Evolutionary conservation across 495 filamentous ascomycete species (phyloP), one percentile per base, ranked within the genome.

Genomic region (Xylaria sp.): DNA sequence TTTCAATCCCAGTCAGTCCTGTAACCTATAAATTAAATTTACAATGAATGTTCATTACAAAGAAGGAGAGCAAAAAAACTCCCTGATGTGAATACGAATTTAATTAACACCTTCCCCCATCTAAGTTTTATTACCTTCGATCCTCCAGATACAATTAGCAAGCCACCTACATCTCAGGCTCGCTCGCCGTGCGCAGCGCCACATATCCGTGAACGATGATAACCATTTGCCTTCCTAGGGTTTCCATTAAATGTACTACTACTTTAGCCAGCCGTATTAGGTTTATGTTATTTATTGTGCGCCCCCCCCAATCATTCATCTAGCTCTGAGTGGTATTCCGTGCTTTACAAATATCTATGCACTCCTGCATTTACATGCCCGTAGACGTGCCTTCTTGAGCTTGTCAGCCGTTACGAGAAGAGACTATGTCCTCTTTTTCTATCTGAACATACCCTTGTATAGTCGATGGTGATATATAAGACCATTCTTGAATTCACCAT

Each of bases 261-360:
- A 43, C 4, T 43, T 43, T 26, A 3, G n/a, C 37, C 59, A 17
- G 3, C 17, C 5, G 19, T 43, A 62, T 62, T 29, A 41, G 17
- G 57, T 55, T 55, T 11, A 59, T 37, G 57, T 59, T 3, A 11
- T 64, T 64, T 48, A 43, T 64, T 64, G 61, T 17, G 61, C 61
- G 1, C 24, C 24, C 61, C 4, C 24, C 24, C 14, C 26, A 1
- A 31, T 17, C 43, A 7, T 48, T 46, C 61, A 64, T 64, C 41
- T 64, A 64, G 14, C 40, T 46, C 14, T 11, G 37, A 62, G 26
- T 43, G 41, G 33, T 48, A 44, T 29, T 33, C 61, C 61, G 15
- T 14, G 41, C 24, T 7, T 26, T 26, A 64, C 24, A 48, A 14
- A 40, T 64, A 33, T 48, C 61, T 64, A 64, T 64, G 61, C 61